These are phyloP conservation scores for Neodidymelliopsis sp. DNA, from an alignment of 2,329 filamentous ascomycete species.

Conservation along the genomic window DNA sequence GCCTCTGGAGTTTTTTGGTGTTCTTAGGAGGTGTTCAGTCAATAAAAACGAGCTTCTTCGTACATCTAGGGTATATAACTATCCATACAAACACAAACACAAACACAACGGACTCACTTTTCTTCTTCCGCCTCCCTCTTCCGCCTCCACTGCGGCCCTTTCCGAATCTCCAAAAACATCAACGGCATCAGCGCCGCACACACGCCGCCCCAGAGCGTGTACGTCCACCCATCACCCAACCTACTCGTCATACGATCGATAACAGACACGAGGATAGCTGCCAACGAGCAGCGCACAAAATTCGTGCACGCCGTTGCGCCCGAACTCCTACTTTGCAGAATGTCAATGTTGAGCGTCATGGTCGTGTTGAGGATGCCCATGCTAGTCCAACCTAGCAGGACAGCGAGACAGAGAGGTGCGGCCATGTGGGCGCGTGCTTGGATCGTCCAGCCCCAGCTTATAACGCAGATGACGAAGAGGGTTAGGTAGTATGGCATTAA, in stretches of 20 bases:
- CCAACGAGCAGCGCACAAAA: constrained; percentile 35
- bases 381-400: constrained; percentile 36
- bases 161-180: constrained; percentile 39
- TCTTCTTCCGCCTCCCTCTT: constrained; percentile 29
- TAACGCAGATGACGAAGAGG: constrained; percentile 36
- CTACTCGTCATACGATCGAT: constrained; percentile 34
- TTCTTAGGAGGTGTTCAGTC: too few species aligned
- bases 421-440: constrained; percentile 32
- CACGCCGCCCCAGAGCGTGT: constrained; percentile 35
- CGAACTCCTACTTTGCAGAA: constrained; percentile 35
- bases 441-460: constrained; percentile 38
- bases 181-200: constrained; percentile 35
- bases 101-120: background rate
- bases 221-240: constrained; percentile 38
- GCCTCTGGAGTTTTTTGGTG: too few species aligned
- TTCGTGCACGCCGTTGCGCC: constrained; percentile 40
- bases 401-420: constrained; percentile 29
- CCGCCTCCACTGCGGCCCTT: constrained; percentile 33
- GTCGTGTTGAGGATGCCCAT: constrained; percentile 41
- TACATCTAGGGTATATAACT: constrained; percentile 18
- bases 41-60: too few species aligned
- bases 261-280: constrained; percentile 32
- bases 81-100: constrained; percentile 4
- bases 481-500: constrained; percentile 38
- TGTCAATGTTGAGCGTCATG: constrained; percentile 42